phyloP scores from a whole-genome alignment of 2,329 filamentous ascomycete species.

The Dothideomycetidae sp. region DNA sequence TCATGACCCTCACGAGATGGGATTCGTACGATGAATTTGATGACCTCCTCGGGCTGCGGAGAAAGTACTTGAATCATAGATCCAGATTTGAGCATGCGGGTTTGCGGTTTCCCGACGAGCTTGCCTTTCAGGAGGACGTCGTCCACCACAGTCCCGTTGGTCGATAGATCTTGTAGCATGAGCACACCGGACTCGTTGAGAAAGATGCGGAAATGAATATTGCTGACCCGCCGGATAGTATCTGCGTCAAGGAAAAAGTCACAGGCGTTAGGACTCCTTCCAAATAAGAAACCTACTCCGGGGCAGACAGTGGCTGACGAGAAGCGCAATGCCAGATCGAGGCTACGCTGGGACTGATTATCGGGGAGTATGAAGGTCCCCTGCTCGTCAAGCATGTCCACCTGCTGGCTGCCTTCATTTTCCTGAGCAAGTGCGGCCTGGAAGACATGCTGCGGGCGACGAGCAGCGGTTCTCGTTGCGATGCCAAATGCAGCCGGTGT shows the following conservation, averaged over 20 bases:
- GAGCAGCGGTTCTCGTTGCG: constrained; percentile 42
- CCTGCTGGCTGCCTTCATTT: constrained; percentile 21
- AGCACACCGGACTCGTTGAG: constrained; percentile 72
- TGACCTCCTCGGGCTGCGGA: constrained; percentile 41
- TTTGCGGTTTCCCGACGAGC: constrained; percentile 28
- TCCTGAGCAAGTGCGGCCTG: constrained; percentile 26
- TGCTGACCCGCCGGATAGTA: constrained; percentile 63
- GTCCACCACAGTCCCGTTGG: constrained; percentile 90
- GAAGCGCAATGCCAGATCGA: constrained; percentile 64
- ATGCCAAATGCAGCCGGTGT: constrained; percentile 59
- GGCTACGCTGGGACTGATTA: constrained; percentile 23
- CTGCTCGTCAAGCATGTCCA: constrained; percentile 23
- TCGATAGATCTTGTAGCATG: constrained; percentile 88
- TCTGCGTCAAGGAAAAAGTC: constrained; percentile 58
- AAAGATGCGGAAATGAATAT: constrained; percentile 90
- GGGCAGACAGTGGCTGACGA: constrained; percentile 59
- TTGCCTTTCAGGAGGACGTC: constrained; percentile 48
- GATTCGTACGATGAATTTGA: constrained; percentile 75
- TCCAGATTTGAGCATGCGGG: constrained; percentile 55
- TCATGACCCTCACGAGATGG: constrained; percentile 56
- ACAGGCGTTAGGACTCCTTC: constrained; percentile 56
- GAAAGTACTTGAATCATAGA: constrained; percentile 57
- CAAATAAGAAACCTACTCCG: constrained; percentile 67
- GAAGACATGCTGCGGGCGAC: constrained; percentile 46
- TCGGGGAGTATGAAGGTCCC: constrained; percentile 38